Evolutionary conservation across 306 rosid species (phyloP), one percentile per base, ranked within the genome.

Genomic region (Delonix regia): DNA sequence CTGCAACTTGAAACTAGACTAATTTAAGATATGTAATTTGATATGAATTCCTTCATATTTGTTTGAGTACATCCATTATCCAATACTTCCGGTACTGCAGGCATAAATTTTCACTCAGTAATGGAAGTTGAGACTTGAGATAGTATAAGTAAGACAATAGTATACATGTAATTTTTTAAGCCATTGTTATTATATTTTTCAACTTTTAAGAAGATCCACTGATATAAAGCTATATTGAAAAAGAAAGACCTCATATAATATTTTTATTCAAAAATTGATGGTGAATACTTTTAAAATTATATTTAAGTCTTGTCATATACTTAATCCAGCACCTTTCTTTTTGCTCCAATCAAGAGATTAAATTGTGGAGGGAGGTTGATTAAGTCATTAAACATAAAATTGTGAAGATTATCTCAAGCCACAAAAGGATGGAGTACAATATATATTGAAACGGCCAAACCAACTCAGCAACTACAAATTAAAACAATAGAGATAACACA

Each of bases 401-500:
- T 59, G 33, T 41, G 36, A 28, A 67, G 72, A 67, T 6, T 22
- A 67, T 68, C 38, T 59, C 14, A 39, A 81, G 14, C 34, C n/a
- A 36, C 27, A 22, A 15, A 28, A 25, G 56, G 39, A 18, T 47
- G 47, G 36, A 75, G 57, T 15, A 74, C 11, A 76, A 61, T 7
- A 41, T 34, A 49, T 0, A 39, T 4, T 38, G 48, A 75, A 21
- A 61, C 12, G 38, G 18, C 56, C 55, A 45, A 68, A 44, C 9
- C 13, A 67, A 36, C 66, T 52, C 69, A 53, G 71, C 57, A 53
- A 52, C 44, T 66, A 68, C 30, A 72, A 49, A 53, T 68, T 60
- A 75, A 81, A 9, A 76, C 73, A 73, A 52, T 9, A 69, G 74
- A 66, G 72, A 79, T 64, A 79, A 77, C 52, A 79, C 75, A 39